Evolutionary conservation across 2,329 filamentous ascomycete genomes (phyloP).

Genomic region (Calycina herbarum): DNA sequence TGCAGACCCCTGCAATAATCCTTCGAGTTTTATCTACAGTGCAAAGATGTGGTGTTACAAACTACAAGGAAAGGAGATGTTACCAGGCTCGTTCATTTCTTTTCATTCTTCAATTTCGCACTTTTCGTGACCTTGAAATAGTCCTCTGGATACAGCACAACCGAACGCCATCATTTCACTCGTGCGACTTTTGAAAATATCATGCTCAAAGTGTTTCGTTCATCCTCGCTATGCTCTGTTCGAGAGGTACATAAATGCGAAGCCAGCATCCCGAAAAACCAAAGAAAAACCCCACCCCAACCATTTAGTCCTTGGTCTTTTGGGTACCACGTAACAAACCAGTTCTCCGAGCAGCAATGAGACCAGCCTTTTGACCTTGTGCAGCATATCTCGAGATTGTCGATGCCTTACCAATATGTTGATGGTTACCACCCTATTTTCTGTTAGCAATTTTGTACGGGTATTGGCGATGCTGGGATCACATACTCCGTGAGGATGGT

Average conservation of each 20-base stretch:
- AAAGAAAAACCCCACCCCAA: constrained; percentile 35
- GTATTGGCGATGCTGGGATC: neutral
- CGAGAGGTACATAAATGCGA: constrained; percentile 39
- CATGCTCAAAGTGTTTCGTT: constrained; percentile 32
- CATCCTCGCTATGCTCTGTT: constrained; percentile 38
- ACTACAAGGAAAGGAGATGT: neutral
- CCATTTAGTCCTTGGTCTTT: constrained; percentile 92
- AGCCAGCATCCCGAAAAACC: constrained; percentile 36
- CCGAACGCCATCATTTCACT: constrained; percentile 6
- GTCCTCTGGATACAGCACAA: constrained; percentile 3
- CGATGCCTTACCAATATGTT: constrained; percentile 94
- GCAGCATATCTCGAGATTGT: constrained; percentile 98
- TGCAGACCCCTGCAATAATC: neutral
- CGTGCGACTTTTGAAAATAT: constrained; percentile 3
- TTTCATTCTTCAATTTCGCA: neutral
- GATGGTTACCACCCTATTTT: constrained; percentile 83
- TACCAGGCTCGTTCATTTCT: neutral
- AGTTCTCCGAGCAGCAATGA: constrained; percentile 98
- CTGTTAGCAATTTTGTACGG: constrained; percentile 44
- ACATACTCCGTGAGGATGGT: constrained; percentile 87
- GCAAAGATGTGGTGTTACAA: neutral
- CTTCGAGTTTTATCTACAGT: neutral
- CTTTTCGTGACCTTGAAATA: neutral
- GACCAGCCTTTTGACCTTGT: constrained; percentile 99
- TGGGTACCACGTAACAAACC: constrained; percentile 99